Evolutionary conservation across 2,329 filamentous ascomycete species (phyloP).

Genomic region (Pezizomycotina sp.): DNA sequence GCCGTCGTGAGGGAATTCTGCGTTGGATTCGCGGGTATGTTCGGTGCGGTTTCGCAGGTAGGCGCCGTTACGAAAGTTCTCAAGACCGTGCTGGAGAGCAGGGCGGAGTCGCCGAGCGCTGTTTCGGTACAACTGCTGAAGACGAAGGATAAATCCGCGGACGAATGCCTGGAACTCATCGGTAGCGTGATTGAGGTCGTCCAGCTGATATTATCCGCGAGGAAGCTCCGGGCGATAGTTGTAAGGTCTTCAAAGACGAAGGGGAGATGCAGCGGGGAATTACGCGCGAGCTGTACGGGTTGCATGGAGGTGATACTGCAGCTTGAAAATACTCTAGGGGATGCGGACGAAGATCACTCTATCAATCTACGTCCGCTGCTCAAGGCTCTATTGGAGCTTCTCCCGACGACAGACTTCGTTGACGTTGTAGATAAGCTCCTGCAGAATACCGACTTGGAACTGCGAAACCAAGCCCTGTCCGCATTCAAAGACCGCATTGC

Average conservation of each 20-base stretch:
- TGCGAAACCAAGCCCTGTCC: slow-evolving; percentile 62
- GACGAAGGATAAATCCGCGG: slow-evolving; percentile 11
- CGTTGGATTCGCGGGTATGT: slow-evolving; percentile 54
- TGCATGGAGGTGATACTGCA: slow-evolving; percentile 27
- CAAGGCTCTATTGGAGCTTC: slow-evolving; percentile 59
- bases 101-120: slow-evolving; percentile 49
- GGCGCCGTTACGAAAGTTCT: slow-evolving; percentile 62
- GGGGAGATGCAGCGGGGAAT: slow-evolving; percentile 25
- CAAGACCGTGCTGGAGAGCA: slow-evolving; percentile 55
- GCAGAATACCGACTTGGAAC: slow-evolving; percentile 53
- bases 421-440: slow-evolving; percentile 72
- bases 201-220: slow-evolving; percentile 17
- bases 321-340: slow-evolving; percentile 27
- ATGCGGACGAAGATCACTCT: slow-evolving; percentile 48
- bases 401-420: slow-evolving; percentile 78
- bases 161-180: slow-evolving; percentile 29
- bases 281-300: slow-evolving; percentile 30
- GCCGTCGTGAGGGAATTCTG: slow-evolving; percentile 41
- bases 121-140: slow-evolving; percentile 22
- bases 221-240: slow-evolving; percentile 18
- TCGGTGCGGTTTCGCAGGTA: slow-evolving; percentile 59
- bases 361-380: slow-evolving; percentile 2
- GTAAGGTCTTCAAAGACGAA: slow-evolving; percentile 15
- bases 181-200: slow-evolving; percentile 30
- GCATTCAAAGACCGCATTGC: slow-evolving; percentile 68